Base-by-base conservation (phyloP, 495 filamentous ascomycete genomes). In the Penicillium soppii region DNA sequence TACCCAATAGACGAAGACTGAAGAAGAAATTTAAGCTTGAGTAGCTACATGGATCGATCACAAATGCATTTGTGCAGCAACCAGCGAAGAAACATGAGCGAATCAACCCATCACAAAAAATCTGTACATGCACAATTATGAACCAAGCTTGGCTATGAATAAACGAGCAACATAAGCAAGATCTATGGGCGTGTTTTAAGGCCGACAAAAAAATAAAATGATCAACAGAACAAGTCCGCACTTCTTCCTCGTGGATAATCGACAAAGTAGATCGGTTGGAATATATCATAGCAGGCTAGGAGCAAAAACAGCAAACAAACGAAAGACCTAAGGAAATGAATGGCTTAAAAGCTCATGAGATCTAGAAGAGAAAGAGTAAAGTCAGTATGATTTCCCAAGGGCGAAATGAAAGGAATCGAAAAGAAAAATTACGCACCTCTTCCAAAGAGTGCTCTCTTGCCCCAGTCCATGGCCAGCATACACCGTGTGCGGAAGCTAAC, bases 381-480 rank as follows among this genome's bases (percentile, higher is more conserved):
- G 43, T 26, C 9, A 22, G 20, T 10, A 49, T 21, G n/a, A n/a
- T n/a, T n/a, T n/a, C n/a, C n/a, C n/a, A n/a, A n/a, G n/a, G n/a
- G n/a, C n/a, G n/a, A n/a, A n/a, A n/a, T n/a, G n/a, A n/a, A n/a
- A n/a, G n/a, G n/a, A n/a, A n/a, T n/a, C 0, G 36, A 42, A 36
- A 19, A 48, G 32, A 23, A 12, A 10, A 27, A 40, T 29, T 10
- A 74, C 86, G 78, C 71, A 96, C 92, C 94, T 85, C 95, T 82
- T 59, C 95, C 95, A 73, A 99, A 99, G 15, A 99, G 65, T 12
- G 89, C 87, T 68, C 95, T 80, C 82, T 97, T 99, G 8, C 78
- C 84, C 95, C 95, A 99, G 72, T 99, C 95, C 95, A 99, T 97
- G 0, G 91, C 91, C 75, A 99, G 72, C 68, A 99, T 69, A 56